Percentiles rank a stretch among this genome's conserved stretches.
Conservation (phyloP, 257 asterid genomes). For the Mentha longifolia region DNA sequence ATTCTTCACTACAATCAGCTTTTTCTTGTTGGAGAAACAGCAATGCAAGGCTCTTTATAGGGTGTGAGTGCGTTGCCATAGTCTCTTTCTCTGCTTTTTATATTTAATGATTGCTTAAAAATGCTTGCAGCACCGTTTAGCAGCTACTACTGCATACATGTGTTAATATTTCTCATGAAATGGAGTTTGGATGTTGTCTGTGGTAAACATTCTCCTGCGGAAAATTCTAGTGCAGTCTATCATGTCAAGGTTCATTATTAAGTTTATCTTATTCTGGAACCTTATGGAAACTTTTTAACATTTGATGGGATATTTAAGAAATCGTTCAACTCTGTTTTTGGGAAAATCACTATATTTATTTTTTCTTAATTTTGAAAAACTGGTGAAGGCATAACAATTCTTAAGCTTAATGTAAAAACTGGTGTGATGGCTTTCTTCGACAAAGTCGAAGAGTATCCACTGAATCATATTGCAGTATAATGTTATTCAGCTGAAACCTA, state of each 20-base stretch:
- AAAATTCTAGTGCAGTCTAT: background rate
- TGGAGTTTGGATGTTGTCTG: slow-evolving; percentile 21
- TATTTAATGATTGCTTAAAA: slow-evolving; percentile 20
- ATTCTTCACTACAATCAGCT: slow-evolving; percentile 89
- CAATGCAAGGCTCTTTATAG: slow-evolving; percentile 98
- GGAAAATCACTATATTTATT: slow-evolving; percentile 7
- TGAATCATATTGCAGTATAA: slow-evolving; percentile 10
- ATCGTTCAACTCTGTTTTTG: slow-evolving; percentile 5
- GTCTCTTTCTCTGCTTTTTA: slow-evolving; percentile 8
- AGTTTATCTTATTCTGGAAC: slow-evolving; percentile 16
- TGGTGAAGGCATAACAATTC: slow-evolving; percentile 12
- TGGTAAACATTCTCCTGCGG: slow-evolving; percentile 4
- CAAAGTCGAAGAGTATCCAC: background rate
- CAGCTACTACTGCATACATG: slow-evolving; percentile 20
- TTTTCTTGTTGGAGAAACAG: slow-evolving; percentile 88
- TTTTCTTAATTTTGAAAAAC: background rate
- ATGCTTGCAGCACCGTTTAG: slow-evolving; percentile 8
- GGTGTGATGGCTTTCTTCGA: background rate
- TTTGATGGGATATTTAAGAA: slow-evolving; percentile 13
- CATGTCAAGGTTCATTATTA: background rate
- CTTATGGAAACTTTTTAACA: slow-evolving; percentile 13
- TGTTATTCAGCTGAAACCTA: slow-evolving; percentile 18
- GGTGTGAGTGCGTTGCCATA: slow-evolving; percentile 96
- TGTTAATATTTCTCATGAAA: slow-evolving; percentile 2
- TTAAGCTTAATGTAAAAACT: background rate